Evolutionary conservation across 2,329 filamentous ascomycete genomes (phyloP), one percentile per base, ranked within the genome.

Genomic region (Fusarium foetens): DNA sequence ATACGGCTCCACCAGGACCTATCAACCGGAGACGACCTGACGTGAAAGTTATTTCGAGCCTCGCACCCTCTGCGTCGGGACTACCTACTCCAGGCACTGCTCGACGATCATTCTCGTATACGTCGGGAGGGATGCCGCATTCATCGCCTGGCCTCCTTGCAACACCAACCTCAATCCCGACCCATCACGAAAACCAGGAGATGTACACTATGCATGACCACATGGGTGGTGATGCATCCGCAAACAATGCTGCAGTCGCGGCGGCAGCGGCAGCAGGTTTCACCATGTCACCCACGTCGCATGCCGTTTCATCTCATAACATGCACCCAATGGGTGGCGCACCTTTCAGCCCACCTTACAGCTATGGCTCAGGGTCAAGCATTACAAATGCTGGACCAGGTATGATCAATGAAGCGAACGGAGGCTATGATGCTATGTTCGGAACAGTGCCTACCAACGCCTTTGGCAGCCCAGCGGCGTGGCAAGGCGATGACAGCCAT

Each of bases 381-480:
- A 57, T 73, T n/a, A 77, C 75, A 48, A 75, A 79, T 58, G 73
- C 77, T 19, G 76, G 77, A 14, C 65, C 73, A 21, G 67, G 71
- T 16, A 71, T 77, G 45, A 78, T 80, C 48, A 76, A 79, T 55
- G 79, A 81, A 36, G 76, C 75, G 35, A 78, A 76, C 31, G 79
- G 80, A n/a, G 77, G 79, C 5, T 90, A 86, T 74, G 88, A 90
- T 68, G 86, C 88, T 16, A 90, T 91, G 87, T 91, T 91, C 74
- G 86, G 87, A 17, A 84, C 84, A 13, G 75, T 89, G 8, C 83
- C 87, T 8, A 86, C 87, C 23, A 87, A 88, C 55, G 83, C 85
- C 1, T 87, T 87, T 72, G 81, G 83, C n/a, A 87, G 85, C 53
- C 84, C 86, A 7, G 83, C 86, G 2, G 81, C 84, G 5, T 89